These are phyloP conservation scores for Cystobasidium sp. DNA, from an alignment of 1,284 basidiomycete species.

Conservation along the genomic window DNA sequence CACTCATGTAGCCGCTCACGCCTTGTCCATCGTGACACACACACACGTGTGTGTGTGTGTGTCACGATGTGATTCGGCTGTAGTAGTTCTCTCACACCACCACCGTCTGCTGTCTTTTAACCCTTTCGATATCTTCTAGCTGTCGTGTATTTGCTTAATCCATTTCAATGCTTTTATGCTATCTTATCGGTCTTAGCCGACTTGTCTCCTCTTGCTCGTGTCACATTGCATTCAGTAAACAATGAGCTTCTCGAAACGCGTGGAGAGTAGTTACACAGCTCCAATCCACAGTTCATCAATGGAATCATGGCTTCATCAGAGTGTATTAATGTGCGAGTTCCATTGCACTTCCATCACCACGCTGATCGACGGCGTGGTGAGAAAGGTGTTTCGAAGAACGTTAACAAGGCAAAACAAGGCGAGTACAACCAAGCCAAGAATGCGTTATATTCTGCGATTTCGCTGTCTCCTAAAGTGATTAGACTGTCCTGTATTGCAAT, in stretches of 20 bases:
- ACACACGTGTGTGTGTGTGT: too few relatives aligned
- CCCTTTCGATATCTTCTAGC: conserved; percentile 19
- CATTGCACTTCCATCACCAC: too few relatives aligned
- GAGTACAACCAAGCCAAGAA: not conserved
- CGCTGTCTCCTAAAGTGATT: too few relatives aligned
- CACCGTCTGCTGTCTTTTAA: not conserved
- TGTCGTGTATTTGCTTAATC: conserved; percentile 16
- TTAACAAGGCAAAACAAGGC: not conserved
- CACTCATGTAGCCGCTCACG: conserved; percentile 1
- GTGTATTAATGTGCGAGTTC: too few relatives aligned
- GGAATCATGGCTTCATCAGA: too few relatives aligned
- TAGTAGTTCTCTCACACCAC: not conserved
- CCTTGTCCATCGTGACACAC: not conserved
- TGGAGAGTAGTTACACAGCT: too few relatives aligned
- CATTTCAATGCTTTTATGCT: conserved; percentile 10
- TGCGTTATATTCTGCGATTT: not conserved
- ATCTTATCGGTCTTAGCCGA: not conserved
- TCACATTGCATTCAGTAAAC: not conserved
- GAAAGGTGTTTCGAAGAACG: not conserved
- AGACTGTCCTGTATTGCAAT: too few relatives aligned
- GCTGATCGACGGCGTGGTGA: too few relatives aligned
- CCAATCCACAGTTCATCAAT: too few relatives aligned
- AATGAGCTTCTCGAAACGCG: too few relatives aligned
- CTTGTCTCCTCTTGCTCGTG: not conserved
- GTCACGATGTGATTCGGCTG: not conserved